Conservation (phyloP, 2,329 filamentous ascomycete genomes). For the Chaetothyriales sp. region DNA sequence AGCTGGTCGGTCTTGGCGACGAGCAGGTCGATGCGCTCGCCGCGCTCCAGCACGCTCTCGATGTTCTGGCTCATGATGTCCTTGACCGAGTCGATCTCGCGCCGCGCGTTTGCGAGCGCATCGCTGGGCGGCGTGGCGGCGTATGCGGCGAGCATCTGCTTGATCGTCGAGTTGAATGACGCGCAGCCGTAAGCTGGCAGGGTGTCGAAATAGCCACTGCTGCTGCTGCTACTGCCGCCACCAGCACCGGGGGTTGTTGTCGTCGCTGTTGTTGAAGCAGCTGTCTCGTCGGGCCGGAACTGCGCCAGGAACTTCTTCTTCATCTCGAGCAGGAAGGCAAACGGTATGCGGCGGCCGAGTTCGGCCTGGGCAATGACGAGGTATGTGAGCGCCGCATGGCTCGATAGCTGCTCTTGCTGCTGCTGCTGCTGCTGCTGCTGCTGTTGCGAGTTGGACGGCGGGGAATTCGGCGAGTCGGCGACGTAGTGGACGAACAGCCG, state of each 20-base stretch:
- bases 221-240: not conserved
- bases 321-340: slow-evolving; percentile 81
- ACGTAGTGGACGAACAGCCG: slow-evolving; percentile 92
- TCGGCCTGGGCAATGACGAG: slow-evolving; percentile 71
- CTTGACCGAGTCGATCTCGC: slow-evolving; percentile 81
- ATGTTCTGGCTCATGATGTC: slow-evolving; percentile 96
- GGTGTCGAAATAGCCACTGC: slow-evolving; percentile 38
- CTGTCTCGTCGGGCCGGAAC: slow-evolving; percentile 50
- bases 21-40: slow-evolving; percentile 81
- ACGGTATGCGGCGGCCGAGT: slow-evolving; percentile 75
- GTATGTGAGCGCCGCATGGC: slow-evolving; percentile 66
- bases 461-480: slow-evolving; percentile 60
- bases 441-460: no score
- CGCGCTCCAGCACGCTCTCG: slow-evolving; percentile 71
- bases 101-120: slow-evolving; percentile 66
- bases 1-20: slow-evolving; percentile 94
- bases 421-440: not conserved
- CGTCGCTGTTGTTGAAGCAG: no score
- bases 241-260: no score
- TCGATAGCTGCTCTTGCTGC: slow-evolving; percentile 11
- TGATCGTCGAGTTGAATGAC: slow-evolving; percentile 68
- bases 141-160: slow-evolving; percentile 65
- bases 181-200: slow-evolving; percentile 83
- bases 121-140: slow-evolving; percentile 66
- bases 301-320: slow-evolving; percentile 69